Evolutionary conservation across 176 grass and related monocot species (phyloP), one percentile per base, ranked within the genome.

Genomic region (Tillandsia leiboldiana): DNA sequence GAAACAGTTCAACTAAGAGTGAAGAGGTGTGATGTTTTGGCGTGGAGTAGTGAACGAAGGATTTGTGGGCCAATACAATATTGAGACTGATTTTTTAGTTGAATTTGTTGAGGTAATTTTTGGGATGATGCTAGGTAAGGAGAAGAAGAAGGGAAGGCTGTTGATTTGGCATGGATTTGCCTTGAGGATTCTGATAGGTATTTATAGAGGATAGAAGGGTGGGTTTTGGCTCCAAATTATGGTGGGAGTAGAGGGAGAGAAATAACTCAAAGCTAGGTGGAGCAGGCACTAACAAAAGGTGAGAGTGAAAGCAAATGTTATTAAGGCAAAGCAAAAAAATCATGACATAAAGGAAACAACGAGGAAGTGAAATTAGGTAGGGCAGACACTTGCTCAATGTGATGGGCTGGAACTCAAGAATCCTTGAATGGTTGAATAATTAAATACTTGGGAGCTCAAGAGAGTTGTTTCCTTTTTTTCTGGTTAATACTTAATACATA

Each of bases 131-230:
- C 12, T 6, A 49, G 26, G 47, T 63, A 27, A 26, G 53, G n/a
- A 70, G 66, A 14, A 49, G 66, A 49, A 26, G 9, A 64, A 18
- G 14, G 10, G 29, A 10, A 48, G 20, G 70, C 14, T 17, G n/a
- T 48, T 75, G 33, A 65, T 66, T 75, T 75, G 72, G 72, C 78
- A 80, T 80, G 78, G 64, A 70, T 42, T 74, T 66, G 49, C 62
- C 65, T 26, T 73, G 70, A 73, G 51, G 78, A 58, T 68, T 74
- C 66, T 42, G 12, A 71, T 56, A 20, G 63, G 70, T 74, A 80
- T 80, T 74, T 80, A 80, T 80, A 80, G 78, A 73, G 47, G 49
- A 67, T 67, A 65, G 51, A 51, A 29, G 52, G 26, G 56, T 61
- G 10, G 56, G 6, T 61, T 61, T 61, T 61, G 56, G 8, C 10